Conservation (phyloP, 345 rosid genomes). For the Eutrema japonicum region DNA sequence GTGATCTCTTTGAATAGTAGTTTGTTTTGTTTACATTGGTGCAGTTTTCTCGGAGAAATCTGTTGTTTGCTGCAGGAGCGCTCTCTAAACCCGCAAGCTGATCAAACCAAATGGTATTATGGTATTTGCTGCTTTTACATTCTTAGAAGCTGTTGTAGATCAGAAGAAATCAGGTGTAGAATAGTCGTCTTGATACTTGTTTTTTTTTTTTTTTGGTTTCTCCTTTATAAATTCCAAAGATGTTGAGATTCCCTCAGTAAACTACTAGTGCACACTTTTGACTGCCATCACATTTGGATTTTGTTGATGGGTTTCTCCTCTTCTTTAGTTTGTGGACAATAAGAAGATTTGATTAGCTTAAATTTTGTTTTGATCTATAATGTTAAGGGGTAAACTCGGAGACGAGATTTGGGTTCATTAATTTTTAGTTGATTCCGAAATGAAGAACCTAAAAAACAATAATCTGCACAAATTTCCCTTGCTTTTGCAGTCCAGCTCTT, state of each 20-base stretch:
- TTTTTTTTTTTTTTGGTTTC: slow-evolving; percentile 4
- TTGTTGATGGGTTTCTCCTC: no score
- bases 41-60: slow-evolving; percentile 89
- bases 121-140: not conserved
- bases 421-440: no score
- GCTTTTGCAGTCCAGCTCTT: no score
- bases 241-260: slow-evolving; percentile 9
- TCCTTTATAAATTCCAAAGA: slow-evolving; percentile 13
- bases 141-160: slow-evolving; percentile 31
- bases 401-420: no score
- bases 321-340: no score
- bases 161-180: slow-evolving; percentile 31
- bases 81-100: slow-evolving; percentile 56
- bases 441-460: no score
- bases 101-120: slow-evolving; percentile 18
- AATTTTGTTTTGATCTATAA: no score
- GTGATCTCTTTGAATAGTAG: not conserved
- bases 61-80: slow-evolving; percentile 85
- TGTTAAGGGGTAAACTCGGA: no score
- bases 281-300: no score
- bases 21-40: slow-evolving; percentile 21
- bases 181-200: slow-evolving; percentile 17
- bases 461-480: no score
- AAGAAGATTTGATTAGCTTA: no score
- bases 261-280: not conserved